Evolutionary conservation across 768 basidiomycete genomes (phyloP).

Genomic region (Boletus subcaerulescens): DNA sequence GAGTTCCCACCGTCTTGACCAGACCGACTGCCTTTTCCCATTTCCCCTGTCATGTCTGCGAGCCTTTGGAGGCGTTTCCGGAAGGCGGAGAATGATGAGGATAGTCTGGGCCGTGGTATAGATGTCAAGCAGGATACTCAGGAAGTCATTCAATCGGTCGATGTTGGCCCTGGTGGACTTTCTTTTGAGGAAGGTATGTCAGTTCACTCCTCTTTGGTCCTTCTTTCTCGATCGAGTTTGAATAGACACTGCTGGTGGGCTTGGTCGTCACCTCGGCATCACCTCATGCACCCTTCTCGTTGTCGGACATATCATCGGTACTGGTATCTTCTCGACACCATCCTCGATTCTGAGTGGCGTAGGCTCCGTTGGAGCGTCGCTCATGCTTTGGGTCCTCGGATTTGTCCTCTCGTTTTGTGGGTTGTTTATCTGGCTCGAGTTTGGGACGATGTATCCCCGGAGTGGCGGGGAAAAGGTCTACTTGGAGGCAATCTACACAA

Average conservation of each 20-base stretch:
- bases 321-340: conserved; percentile 60
- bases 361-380: conserved; percentile 55
- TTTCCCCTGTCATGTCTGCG: conserved; percentile 3
- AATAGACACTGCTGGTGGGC: conserved; percentile 49
- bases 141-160: conserved; percentile 3
- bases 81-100: not conserved
- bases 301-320: conserved; percentile 55
- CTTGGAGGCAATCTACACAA: conserved; percentile 51
- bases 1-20: too few species aligned
- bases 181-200: conserved; percentile 46
- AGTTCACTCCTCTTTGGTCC: not conserved
- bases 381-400: conserved; percentile 63
- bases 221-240: not conserved
- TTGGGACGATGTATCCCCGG: conserved; percentile 60
- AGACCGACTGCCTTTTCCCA: too few species aligned
- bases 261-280: conserved; percentile 54
- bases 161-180: conserved; percentile 40
- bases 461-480: conserved; percentile 65
- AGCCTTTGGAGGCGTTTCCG: not conserved
- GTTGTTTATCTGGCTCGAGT: conserved; percentile 60
- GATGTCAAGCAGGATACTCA: not conserved
- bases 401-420: conserved; percentile 57
- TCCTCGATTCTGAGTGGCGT: conserved; percentile 55
- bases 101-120: not conserved
- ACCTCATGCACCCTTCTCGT: conserved; percentile 54